Base-by-base conservation (phyloP, 208 protist genomes). In the Crithidia brevicula region DNA sequence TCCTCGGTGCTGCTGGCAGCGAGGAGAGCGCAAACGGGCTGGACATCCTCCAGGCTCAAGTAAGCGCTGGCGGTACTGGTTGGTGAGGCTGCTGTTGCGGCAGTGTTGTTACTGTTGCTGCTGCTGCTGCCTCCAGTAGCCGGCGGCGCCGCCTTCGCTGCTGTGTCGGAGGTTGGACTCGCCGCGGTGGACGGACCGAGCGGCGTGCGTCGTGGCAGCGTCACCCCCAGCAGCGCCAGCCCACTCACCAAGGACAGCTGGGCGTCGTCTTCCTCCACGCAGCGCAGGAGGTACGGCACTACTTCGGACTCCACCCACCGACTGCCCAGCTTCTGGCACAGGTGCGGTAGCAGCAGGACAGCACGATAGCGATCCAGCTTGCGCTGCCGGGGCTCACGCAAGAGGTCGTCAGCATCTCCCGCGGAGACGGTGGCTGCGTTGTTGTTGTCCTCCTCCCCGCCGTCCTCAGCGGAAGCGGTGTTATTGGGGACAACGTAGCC, bases 281-380 rank as follows among this genome's bases (percentile, higher is more conserved):
- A 91, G n/a, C 90, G 86, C 33, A 93, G 59, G 0, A 95, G 56
- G 51, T 91, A 95, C 3, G 83, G 81, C n/a, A 91, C 67, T 28
- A 93, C 72, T 73, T 93, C 86, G 31, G 72, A 58, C 43, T 61
- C 50, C 40, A 65, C 67, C 85, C 89, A 92, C 25, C 77, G 72
- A 16, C 57, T 45, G 9, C 85, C 82, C 22, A 94, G 60, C 69
- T 78, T 80, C 13, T 62, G 65, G n/a, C 72, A 77, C 10, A 94
- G 76, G 4, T 72, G 60, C 5, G 84, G 83, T 18, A 94, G 77
- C 27, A 77, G 79, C 27, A 88, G 82, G 7, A 94, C 81, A 3
- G 86, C 89, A 27, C 70, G 61, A 49, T 82, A 87, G 38, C 89
- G 81, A 13, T 82, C 74, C 36, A 74, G 66, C 11, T 63, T 69